Conservation (phyloP, 1,284 basidiomycete genomes). For the Cryptococcus hybrid region DNA sequence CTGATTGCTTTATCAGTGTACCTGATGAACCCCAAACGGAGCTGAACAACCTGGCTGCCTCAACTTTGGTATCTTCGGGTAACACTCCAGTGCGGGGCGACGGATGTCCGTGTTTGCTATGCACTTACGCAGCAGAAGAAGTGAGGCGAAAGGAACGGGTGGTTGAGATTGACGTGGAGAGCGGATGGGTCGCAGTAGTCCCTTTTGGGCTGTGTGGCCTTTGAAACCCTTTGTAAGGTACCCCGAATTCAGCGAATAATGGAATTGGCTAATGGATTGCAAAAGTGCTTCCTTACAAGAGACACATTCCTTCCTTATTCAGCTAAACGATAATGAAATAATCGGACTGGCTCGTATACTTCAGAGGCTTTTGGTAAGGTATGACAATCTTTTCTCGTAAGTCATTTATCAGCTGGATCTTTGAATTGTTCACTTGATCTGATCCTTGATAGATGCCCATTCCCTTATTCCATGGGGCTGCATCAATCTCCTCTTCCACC, state of each 20-base stretch:
- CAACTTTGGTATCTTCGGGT: too few species aligned
- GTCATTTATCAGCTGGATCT: constrained; percentile 1
- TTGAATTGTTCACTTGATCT: not conserved
- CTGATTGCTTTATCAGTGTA: constrained; percentile 42
- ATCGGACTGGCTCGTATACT: constrained; percentile 64
- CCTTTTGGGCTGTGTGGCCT: constrained; percentile 98
- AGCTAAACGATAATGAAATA: constrained; percentile 63
- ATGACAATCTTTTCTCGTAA: constrained; percentile 76
- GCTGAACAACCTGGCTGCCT: constrained; percentile 59
- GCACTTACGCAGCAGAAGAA: constrained; percentile 80
- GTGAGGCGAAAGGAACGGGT: constrained; percentile 62
- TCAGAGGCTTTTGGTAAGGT: constrained; percentile 66
- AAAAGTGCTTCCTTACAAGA: constrained; percentile 70
- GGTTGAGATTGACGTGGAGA: constrained; percentile 62
- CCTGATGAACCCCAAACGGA: constrained; percentile 71
- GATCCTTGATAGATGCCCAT: constrained; percentile 62
- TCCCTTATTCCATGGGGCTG: constrained; percentile 98
- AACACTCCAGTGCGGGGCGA: constrained; percentile 41
- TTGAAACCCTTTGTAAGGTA: constrained; percentile 73
- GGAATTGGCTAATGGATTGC: too few species aligned
- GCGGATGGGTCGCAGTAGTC: constrained; percentile 81
- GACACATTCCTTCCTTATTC: constrained; percentile 79
- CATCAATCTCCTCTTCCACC: too few species aligned
- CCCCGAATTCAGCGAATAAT: too few species aligned
- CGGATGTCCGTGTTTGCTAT: constrained; percentile 70